These are phyloP conservation scores for Xanthoconium separans DNA, from an alignment of 1,284 basidiomycete genomes.

Conservation along the genomic window DNA sequence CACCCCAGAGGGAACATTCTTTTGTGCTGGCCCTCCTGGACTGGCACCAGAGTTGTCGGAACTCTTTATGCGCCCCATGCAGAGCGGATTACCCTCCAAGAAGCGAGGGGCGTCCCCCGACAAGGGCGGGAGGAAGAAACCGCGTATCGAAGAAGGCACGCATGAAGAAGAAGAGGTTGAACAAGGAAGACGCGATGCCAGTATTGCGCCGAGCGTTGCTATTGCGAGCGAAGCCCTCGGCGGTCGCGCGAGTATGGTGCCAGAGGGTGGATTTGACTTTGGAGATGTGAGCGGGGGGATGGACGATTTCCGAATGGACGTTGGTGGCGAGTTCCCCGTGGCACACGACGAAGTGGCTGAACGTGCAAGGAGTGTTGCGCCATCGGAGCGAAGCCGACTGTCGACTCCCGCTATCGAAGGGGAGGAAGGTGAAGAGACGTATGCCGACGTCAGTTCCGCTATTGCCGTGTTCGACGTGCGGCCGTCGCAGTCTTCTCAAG, in stretches of 20 bases:
- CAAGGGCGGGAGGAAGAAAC: constrained; percentile 60
- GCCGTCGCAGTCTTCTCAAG: constrained; percentile 46
- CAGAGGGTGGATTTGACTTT: constrained; percentile 56
- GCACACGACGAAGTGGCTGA: constrained; percentile 32
- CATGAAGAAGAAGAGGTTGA: constrained; percentile 65
- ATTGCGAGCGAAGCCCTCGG: constrained; percentile 53
- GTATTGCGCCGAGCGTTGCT: constrained; percentile 55
- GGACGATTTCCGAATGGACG: constrained; percentile 69
- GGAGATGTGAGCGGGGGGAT: constrained; percentile 50
- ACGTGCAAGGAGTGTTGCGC: constrained; percentile 39
- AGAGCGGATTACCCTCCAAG: constrained; percentile 45
- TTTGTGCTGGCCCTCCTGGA: constrained; percentile 81
- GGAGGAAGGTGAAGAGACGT: constrained; percentile 63
- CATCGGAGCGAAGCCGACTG: constrained; percentile 59
- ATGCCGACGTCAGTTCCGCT: constrained; percentile 71
- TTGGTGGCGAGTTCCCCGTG: constrained; percentile 34
- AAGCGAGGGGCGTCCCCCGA: constrained; percentile 54
- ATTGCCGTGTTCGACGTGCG: constrained; percentile 83
- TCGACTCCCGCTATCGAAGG: constrained; percentile 67
- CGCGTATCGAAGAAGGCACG: constrained; percentile 49
- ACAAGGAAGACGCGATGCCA: constrained; percentile 62
- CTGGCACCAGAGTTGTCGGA: constrained; percentile 78
- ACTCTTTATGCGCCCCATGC: constrained; percentile 81
- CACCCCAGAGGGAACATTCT: constrained; percentile 68
- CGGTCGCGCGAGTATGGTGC: constrained; percentile 48